Conservation (phyloP, 352 stramenopile genomes). For the Phytophthora crassamura region DNA sequence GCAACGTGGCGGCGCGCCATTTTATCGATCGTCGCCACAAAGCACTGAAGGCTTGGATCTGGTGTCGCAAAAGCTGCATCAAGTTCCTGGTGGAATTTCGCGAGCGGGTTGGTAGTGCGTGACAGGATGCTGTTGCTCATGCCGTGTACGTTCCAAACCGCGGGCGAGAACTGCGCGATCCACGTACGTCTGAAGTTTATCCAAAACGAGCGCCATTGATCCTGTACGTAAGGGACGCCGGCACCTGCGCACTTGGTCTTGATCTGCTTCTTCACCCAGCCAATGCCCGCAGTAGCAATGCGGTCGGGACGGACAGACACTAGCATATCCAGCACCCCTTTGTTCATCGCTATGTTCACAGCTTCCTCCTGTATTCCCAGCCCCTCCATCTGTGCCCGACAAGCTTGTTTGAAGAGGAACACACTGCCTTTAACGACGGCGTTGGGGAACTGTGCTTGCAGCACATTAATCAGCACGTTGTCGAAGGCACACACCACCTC, state of each 20-base stretch:
- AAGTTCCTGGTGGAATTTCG: constrained; percentile 21
- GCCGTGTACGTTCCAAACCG: constrained; percentile 30
- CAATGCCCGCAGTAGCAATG: constrained; percentile 18
- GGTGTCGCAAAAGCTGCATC: constrained; percentile 18
- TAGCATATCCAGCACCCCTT: constrained; percentile 28
- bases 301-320: constrained; percentile 10
- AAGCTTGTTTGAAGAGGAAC: constrained; percentile 18
- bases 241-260: constrained; percentile 15
- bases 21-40: constrained; percentile 26
- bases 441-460: constrained; percentile 15
- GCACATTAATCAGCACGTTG: constrained; percentile 1
- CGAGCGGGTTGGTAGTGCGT: constrained; percentile 30
- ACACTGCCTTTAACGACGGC: constrained; percentile 1
- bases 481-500: constrained; percentile 16
- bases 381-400: constrained; percentile 16
- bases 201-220: constrained; percentile 30
- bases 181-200: constrained; percentile 24
- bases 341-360: constrained; percentile 21
- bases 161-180: constrained; percentile 17
- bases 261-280: constrained; percentile 27
- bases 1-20: constrained; percentile 24
- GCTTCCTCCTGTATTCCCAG: constrained; percentile 25
- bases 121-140: constrained; percentile 16
- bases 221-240: constrained; percentile 13
- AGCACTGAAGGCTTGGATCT: constrained; percentile 15